These are phyloP conservation scores for Chytriomyces confervae DNA, from an alignment of 192 early-diverging fungal species.

Conservation along the genomic window DNA sequence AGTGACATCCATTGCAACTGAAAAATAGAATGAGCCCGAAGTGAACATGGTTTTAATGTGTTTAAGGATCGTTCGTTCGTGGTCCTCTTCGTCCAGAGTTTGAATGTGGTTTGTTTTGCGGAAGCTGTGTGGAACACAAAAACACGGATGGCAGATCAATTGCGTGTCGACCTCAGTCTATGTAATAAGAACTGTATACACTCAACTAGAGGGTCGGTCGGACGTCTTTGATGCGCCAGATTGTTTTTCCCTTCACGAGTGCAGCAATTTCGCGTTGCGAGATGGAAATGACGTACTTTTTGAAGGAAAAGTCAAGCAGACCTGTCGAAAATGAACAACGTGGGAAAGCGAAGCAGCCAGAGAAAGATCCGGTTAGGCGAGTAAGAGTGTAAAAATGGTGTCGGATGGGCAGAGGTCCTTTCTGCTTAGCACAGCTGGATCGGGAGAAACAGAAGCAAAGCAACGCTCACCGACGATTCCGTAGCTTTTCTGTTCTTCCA, in stretches of 20 bases:
- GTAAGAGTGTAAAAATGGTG: too few relatives aligned
- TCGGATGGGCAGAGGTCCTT: too few relatives aligned
- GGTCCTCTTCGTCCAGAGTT: constrained; percentile 32
- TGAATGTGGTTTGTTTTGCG: constrained; percentile 4
- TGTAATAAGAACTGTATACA: neutral
- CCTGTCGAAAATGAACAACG: neutral
- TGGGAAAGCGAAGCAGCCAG: too few relatives aligned
- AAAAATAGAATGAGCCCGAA: constrained; percentile 34
- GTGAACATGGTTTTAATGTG: constrained; percentile 16
- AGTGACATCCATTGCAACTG: constrained; percentile 31
- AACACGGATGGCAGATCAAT: neutral
- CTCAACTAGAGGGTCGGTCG: constrained; percentile 13
- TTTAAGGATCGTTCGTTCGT: constrained; percentile 16
- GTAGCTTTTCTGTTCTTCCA: neutral
- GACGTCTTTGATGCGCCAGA: constrained; percentile 31
- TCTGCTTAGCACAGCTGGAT: too few relatives aligned
- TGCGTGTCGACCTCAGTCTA: neutral
- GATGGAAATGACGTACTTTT: constrained; percentile 23
- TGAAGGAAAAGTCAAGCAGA: constrained; percentile 24
- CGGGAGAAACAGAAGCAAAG: too few relatives aligned
- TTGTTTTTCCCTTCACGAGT: neutral
- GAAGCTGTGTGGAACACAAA: neutral
- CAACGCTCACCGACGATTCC: constrained; percentile 25
- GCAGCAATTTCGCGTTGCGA: constrained; percentile 23
- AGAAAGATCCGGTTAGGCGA: too few relatives aligned